Base-by-base conservation (phyloP, 257 asterid species). In the Hygrophila difformis region DNA sequence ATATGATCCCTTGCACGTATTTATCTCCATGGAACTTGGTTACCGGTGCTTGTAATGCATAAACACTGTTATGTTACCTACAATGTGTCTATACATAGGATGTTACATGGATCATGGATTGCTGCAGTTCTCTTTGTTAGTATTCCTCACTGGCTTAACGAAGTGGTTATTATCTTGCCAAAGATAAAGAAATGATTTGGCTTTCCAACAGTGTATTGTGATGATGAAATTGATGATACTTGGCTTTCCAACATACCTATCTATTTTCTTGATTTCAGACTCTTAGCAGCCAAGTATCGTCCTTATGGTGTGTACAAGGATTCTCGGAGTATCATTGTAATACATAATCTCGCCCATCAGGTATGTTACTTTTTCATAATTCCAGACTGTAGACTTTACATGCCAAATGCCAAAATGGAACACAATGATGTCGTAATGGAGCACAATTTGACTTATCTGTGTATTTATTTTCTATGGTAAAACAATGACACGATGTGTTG, bases 281-380 rank as follows among this genome's bases (percentile, higher is more conserved):
- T 91, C 48, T 71, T 91, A 53, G 88, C 99, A 3, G 93, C 94
- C 45, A 91, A 86, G 63, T 91, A 91, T 62, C 99, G 96, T 59
- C 88, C 99, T 8, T 61, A 76, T 70, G 89, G 89, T 53, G 96
- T 91, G 40, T 91, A 91, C 59, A 80, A 80, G 87, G 94, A 91
- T 68, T 88, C 99, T 57, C 81, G 99, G 28, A 69, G 93, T 74
- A 62, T 82, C 57, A 55, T 76, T 19, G 79, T 78, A 36, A 86
- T 91, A 66, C 99, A 91, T 71, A 86, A 91, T 66, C 77, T 91
- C 56, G 94, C 99, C 60, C 99, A 91, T 71, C 99, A 91, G 81
- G 99, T 91, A 31, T 62, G 48, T 47, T 42, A 39, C 16, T 54
- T 51, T 40, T 43, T 13, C 22, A 47, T 19, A 57, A 3, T 8